A percentile compares a stretch with the other conserved stretches of the same genome.
Conservation (phyloP, 1,284 basidiomycete genomes). For the Cutaneotrichosporon cutaneum region DNA sequence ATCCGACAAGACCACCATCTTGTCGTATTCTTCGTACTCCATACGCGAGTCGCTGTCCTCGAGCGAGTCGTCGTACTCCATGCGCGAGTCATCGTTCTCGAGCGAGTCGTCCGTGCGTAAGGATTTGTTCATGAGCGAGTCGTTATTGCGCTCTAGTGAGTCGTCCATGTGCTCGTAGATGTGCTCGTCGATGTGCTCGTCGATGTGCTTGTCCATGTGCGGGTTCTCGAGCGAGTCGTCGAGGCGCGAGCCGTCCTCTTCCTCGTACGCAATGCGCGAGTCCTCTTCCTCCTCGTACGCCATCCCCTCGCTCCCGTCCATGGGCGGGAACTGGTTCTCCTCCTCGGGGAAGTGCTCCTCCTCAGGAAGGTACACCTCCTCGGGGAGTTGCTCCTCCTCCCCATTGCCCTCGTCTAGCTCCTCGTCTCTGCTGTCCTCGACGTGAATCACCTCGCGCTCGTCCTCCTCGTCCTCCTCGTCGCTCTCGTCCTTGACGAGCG, state of each 20-base stretch:
- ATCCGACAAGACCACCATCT: slow-evolving; percentile 8
- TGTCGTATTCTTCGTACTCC: slow-evolving; percentile 27
- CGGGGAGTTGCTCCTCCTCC: not conserved
- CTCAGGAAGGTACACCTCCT: not conserved
- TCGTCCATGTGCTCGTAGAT: no score
- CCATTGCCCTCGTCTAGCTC: not conserved
- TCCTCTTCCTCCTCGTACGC: not conserved
- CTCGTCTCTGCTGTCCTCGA: slow-evolving; percentile 52
- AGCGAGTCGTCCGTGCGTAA: not conserved
- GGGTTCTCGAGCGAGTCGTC: no score
- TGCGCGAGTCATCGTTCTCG: not conserved
- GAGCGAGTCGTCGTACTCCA: slow-evolving; percentile 23
- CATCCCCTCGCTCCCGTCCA: not conserved
- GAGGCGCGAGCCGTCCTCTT: not conserved
- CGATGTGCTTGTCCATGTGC: no score
- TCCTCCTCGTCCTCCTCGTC: slow-evolving; percentile 40
- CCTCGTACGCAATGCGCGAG: not conserved
- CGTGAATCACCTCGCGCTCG: slow-evolving; percentile 29
- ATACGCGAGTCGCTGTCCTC: slow-evolving; percentile 14
- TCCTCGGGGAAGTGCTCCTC: not conserved
- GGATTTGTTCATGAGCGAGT: no score
- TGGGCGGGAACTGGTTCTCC: not conserved
- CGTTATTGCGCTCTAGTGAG: no score
- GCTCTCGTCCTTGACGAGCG: not conserved
- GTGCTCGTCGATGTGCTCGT: no score